phyloP scores from a whole-genome alignment of 495 filamentous ascomycete genomes.

The Lasiosphaeriaceae sp. region DNA sequence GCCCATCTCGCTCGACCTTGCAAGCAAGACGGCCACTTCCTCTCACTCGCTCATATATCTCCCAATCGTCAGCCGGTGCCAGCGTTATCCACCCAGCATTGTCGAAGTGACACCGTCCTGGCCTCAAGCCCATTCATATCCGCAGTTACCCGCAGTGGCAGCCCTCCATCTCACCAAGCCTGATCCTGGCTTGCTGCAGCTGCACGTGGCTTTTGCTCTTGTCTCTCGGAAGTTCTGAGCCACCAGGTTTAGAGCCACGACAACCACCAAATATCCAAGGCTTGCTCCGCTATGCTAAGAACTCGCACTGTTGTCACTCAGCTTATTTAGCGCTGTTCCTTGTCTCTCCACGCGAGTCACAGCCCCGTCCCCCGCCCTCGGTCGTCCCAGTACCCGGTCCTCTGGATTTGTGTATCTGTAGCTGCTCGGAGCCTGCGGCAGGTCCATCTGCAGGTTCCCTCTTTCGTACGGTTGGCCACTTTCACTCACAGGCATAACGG shows the following conservation, averaged over 20 bases:
- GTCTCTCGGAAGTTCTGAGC: neutral
- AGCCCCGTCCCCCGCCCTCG: neutral
- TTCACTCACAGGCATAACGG: neutral
- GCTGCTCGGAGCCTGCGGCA: constrained; percentile 15
- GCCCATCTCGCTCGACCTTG: neutral
- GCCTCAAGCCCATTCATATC: constrained; percentile 8
- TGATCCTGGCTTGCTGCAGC: constrained; percentile 18
- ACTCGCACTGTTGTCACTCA: constrained; percentile 4
- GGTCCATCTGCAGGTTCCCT: constrained; percentile 4
- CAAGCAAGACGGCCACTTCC: too few species aligned
- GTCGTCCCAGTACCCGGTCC: constrained; percentile 23
- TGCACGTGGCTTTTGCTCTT: constrained; percentile 13
- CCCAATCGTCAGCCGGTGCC: too few species aligned
- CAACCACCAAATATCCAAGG: neutral
- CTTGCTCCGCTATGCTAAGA: neutral
- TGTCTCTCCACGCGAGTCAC: constrained; percentile 19
- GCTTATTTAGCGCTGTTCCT: constrained; percentile 2
- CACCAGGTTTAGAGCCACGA: neutral
- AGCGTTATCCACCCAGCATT: neutral
- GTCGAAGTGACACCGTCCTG: too few species aligned
- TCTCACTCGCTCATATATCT: too few species aligned
- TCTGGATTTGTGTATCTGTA: constrained; percentile 22
- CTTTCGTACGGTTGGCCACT: constrained; percentile 12
- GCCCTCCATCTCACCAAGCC: neutral
- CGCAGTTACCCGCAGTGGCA: constrained; percentile 4